These are phyloP conservation scores for Xylariaceae sp. DNA, from an alignment of 2,329 filamentous ascomycete genomes.

Conservation along the genomic window DNA sequence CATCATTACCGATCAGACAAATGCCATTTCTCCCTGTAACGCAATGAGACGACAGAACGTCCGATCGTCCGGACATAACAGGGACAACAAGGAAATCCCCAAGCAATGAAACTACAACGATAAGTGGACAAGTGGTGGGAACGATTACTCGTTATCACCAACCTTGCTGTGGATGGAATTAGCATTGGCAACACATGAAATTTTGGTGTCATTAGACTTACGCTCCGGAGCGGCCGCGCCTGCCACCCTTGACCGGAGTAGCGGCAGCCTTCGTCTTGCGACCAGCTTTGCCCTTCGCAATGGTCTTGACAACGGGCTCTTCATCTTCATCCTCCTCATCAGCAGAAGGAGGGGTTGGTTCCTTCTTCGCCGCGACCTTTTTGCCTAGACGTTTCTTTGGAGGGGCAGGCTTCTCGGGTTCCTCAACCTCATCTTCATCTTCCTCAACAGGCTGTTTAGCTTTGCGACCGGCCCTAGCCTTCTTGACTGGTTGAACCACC, in stretches of 20 bases:
- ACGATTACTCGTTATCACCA: constrained; percentile 12
- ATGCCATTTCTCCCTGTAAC: not conserved
- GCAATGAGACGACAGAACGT: not conserved
- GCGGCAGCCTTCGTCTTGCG: constrained; percentile 36
- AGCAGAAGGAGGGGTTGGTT: constrained; percentile 23
- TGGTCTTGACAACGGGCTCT: constrained; percentile 39
- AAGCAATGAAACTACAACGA: constrained; percentile 3
- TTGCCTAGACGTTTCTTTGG: constrained; percentile 42
- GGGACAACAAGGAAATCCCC: not conserved
- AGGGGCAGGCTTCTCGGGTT: constrained; percentile 25
- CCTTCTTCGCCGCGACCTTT: constrained; percentile 35
- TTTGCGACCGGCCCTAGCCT: constrained; percentile 35
- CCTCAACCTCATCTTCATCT: constrained; percentile 35
- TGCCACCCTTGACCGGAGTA: constrained; percentile 28
- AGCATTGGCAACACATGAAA: not conserved
- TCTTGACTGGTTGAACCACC: constrained; percentile 29
- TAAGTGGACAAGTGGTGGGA: not conserved
- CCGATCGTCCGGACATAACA: not conserved
- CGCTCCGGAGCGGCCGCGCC: constrained; percentile 26
- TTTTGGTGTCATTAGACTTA: constrained; percentile 15
- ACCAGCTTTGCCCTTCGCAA: constrained; percentile 39
- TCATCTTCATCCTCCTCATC: constrained; percentile 37
- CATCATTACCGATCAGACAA: not conserved
- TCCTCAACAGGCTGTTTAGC: constrained; percentile 39
- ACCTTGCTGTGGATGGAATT: constrained; percentile 1